Evolutionary conservation across 1,284 basidiomycete species (phyloP), one percentile per base, ranked within the genome.

Genomic region (Microbotryum saponariae): DNA sequence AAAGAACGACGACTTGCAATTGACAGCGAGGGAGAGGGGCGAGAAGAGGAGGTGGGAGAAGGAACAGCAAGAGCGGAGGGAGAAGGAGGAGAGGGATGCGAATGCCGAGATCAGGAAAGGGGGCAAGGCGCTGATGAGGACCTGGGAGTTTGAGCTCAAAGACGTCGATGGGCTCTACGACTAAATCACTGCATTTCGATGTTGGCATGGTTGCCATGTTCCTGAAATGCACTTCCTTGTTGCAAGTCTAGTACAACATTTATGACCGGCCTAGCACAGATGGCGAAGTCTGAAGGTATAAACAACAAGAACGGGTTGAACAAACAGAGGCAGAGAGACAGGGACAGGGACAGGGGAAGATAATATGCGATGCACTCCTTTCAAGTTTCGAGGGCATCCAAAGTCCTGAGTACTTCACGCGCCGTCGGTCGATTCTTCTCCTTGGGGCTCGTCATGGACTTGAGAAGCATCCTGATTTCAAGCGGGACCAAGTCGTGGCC

Each of bases 131-230:
- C 23, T 47, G 31, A 64, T 69, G 55, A 56, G 66, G 54, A 67
- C 66, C 44, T 65, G 57, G 57, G 63, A 68, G 55, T 65, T 69
- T 45, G 68, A 67, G 60, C 37, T 68, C 37, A 42, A 42, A 12
- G 37, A 42, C 16, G 37, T 42, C 12, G 37, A 42, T 42, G 37
- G 37, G 37, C 37, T 42, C 37, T 42, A 42, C 37, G 37, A 42
- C 12, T 42, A 42, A 42, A 18, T 16, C 37, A 18, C 37, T 3
- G 14, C 6, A 14, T 3, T 16, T 18, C 12, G 14, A 42, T 1
- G 16, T 42, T 16, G 37, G 37, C 37, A 42, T 4, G 16, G 3
- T 42, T 31, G 31, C 37, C 14, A 42, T 42, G 12, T 42, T 16
- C 37, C 37, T 10, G 37, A 42, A 31, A 42, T 42, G 37, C 16